Base-by-base conservation (phyloP, 495 filamentous ascomycete species). In the Cetradonia linearis region DNA sequence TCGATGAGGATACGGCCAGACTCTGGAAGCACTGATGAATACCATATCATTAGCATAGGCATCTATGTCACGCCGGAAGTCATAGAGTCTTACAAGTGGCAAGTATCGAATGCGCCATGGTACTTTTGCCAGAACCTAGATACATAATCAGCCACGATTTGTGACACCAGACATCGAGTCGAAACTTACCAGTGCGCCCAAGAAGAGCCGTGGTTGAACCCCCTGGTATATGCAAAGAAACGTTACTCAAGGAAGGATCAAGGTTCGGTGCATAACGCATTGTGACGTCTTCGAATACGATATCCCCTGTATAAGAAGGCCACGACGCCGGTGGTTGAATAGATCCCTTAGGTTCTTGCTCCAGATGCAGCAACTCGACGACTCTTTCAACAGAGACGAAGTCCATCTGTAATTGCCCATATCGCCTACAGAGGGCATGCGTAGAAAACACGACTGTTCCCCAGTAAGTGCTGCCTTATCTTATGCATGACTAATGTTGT, bases 311-410 rank as follows among this genome's bases (percentile, higher is more conserved):
- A 62, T 79, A 84, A 3, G 70, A 75, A 6, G 89, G 88, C 89
- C 89, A 94, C n/a, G 75, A 77, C 1, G 84, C 82, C 23, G 89
- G 86, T 1, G 89, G 88, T 7, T 77, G 65, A 16, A 87, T 69
- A 3, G 79, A 76, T 9, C 88, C 88, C 3, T 71, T 71, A 0
- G 82, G 74, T 70, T 94, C 89, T 67, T 87, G 81, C 40, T 89
- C 86, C 2, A 91, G 77, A 59, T 86, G 77, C 3, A 90, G 76
- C 0, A 91, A 74, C 65, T 93, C 88, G 30, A 91, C 82, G 3
- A 94, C 80, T 30, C 89, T 79, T 70, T 94, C 89, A 2, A 94
- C 88, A 0, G 86, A 90, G 16, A 92, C 88, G 62, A 92, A 92
- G 64, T 91, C 84, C 87, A 94, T 91, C 72, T 92, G 87, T 30